Evolutionary conservation across 768 basidiomycete genomes (phyloP), one percentile per base, ranked within the genome.

Genomic region (Rhodotorula toruloides): DNA sequence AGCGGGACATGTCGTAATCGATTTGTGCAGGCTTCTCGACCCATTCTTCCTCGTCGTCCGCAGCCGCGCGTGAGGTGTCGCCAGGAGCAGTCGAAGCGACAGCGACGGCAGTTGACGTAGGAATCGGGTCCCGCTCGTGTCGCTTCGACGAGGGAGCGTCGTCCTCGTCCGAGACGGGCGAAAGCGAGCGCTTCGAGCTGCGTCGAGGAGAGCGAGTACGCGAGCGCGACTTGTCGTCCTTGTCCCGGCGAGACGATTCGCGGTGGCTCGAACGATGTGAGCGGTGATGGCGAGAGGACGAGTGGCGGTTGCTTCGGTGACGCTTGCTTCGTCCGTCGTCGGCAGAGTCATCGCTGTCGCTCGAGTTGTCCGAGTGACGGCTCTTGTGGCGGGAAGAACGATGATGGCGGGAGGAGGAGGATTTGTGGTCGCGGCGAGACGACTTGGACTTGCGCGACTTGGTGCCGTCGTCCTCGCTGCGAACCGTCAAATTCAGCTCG

Each of bases 371-470:
- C 66, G 68, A 55, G 77, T 75, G 16, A 82, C 81, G 74, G 81
- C 84, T 77, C 14, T 82, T 25, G 53, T 7, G 25, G 40, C 32
- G 55, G 8, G 57, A 48, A 27, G 82, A 7, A 82, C 82, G 65
- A 82, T 84, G 14, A 77, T 74, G 65, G 79, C 81, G 25, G 81
- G 83, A 66, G 81, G 82, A 0, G 82, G 83, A 31, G n/a, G n/a
- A n/a, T n/a, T n/a, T n/a, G n/a, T n/a, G n/a, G n/a, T n/a, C n/a
- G n/a, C n/a, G n/a, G n/a, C n/a, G n/a, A n/a, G n/a, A n/a, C 85
- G 85, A 54, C 87, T 89, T 61, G n/a, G 50, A 31, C 56, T 57
- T 57, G 29, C 32, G 40, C 10, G 50, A 46, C 8, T 31, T 27
- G 36, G 72, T 49, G 54, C 25, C 22, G 42, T 52, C 61, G 32